Base-by-base conservation (phyloP, 805 yeast species). In the Candida sphagnicola region DNA sequence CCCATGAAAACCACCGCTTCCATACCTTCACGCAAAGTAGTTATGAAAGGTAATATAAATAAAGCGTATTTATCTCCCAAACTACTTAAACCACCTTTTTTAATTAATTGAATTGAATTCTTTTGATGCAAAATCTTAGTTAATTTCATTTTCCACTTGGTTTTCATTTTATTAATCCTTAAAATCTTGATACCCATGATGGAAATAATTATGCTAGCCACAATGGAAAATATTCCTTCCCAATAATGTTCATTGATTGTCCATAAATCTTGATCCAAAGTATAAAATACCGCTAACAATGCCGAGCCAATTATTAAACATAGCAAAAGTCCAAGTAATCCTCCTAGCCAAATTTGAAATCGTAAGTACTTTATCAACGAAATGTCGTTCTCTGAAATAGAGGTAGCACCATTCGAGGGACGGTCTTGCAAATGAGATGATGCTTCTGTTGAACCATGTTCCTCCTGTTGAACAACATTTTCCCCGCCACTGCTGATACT, bases 101-200 rank as follows among this genome's bases (percentile, higher is more conserved):
- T 25, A 18, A 18, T 17, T 17, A 14, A 11, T 18, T 32, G 28
- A 8, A 32, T 32, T 23, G 14, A 28, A 12, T 37, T 34, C 8
- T 33, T 36, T 31, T 38, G 46, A 24, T 51, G 44, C 32, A 68
- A 50, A 3, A 65, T 43, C 12, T 39, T 37, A 3, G 65, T 54
- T 40, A 70, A 54, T 44, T 70, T 71, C 21, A 45, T 40, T 41
- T 59, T 62, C 76, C 75, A 70, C 45, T 69, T 70, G 31, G 58
- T 57, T 49, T 68, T 72, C 71, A 70, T 61, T 35, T 64, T 66
- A 38, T 59, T 67, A 23, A 71, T 66, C 30, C 75, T 55, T 31
- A 71, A 54, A 21, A 71, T 64, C 35, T 67, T 68, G 12, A 68
- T 48, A 2, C 75, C 76, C 75, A 71, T 70, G 10, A 66, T 57